Evolutionary conservation across 108 stramenopile genomes (phyloP).

Genomic region (Pseudonitzschia multistriata): DNA sequence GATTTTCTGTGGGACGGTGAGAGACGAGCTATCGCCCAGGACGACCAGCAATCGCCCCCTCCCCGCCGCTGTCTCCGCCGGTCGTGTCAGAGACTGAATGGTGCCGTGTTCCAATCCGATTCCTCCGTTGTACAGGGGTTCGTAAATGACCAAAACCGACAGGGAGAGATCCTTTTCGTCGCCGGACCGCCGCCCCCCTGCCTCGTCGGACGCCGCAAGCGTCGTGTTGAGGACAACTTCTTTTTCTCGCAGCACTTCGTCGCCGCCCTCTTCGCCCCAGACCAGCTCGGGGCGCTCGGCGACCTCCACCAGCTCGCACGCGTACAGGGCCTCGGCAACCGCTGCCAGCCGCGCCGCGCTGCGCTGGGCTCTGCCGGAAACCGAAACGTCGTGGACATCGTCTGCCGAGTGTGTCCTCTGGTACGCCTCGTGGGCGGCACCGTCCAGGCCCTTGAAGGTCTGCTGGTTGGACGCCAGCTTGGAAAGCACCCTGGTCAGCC

Average conservation of each 20-base stretch:
- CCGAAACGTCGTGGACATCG: constrained; percentile 41
- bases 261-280: background rate
- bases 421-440: constrained; percentile 78
- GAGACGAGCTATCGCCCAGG: constrained; percentile 24
- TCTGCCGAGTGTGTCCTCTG: constrained; percentile 61
- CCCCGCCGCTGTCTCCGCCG: constrained; percentile 11
- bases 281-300: constrained; percentile 18
- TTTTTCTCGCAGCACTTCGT: constrained; percentile 45
- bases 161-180: constrained; percentile 25
- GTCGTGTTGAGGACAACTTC: constrained; percentile 46
- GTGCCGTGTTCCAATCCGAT: constrained; percentile 70
- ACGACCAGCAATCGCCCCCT: constrained; percentile 66
- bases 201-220: constrained; percentile 6
- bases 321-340: constrained; percentile 64
- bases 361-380: constrained; percentile 69
- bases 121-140: constrained; percentile 66
- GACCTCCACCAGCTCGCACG: constrained; percentile 79
- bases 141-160: constrained; percentile 64
- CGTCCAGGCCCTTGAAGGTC: constrained; percentile 70
- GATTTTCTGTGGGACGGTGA: background rate
- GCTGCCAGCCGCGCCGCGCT: constrained; percentile 66
- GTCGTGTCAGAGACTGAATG: constrained; percentile 32
- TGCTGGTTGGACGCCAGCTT: constrained; percentile 56
- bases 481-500: constrained; percentile 42
- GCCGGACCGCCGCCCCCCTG: background rate